These are phyloP conservation scores for Anthracocystis panici-leucophaei DNA, from an alignment of 1,284 basidiomycete species.

Conservation along the genomic window DNA sequence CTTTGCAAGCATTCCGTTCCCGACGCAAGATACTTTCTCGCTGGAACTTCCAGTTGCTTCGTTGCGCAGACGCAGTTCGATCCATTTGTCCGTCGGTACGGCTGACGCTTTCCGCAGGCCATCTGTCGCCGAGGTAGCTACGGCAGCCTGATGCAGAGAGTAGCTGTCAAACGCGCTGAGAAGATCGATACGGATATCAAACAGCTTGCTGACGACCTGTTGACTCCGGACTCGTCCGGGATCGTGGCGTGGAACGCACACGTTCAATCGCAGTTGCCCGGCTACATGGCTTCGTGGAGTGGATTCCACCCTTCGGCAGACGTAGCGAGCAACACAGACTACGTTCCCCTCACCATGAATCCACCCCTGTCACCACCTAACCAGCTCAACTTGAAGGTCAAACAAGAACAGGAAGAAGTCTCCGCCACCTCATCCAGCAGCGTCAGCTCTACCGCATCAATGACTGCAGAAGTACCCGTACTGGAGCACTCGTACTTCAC, in stretches of 20 bases:
- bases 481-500: constrained; percentile 32
- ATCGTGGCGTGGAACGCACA: constrained; percentile 47
- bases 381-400: constrained; percentile 7
- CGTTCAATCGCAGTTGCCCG: constrained; percentile 36
- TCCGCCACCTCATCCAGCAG: constrained; percentile 28
- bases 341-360: constrained; percentile 4
- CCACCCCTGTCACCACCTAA: constrained; percentile 30
- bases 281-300: constrained; percentile 28
- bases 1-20: constrained; percentile 51
- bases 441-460: constrained; percentile 28
- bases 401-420: constrained; percentile 18
- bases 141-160: constrained; percentile 41
- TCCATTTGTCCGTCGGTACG: constrained; percentile 34
- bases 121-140: constrained; percentile 43
- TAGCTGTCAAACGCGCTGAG: constrained; percentile 33
- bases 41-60: constrained; percentile 29
- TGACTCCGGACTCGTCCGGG: constrained; percentile 21
- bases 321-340: constrained; percentile 14
- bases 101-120: constrained; percentile 37
- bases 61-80: constrained; percentile 44
- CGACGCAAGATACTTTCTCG: constrained; percentile 35
- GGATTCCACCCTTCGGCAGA: constrained; percentile 19
- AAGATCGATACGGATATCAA: constrained; percentile 35
- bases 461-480: constrained; percentile 14
- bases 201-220: constrained; percentile 28